Conservation (phyloP, 208 protist species). For the Trypanosoma cruzi region DNA sequence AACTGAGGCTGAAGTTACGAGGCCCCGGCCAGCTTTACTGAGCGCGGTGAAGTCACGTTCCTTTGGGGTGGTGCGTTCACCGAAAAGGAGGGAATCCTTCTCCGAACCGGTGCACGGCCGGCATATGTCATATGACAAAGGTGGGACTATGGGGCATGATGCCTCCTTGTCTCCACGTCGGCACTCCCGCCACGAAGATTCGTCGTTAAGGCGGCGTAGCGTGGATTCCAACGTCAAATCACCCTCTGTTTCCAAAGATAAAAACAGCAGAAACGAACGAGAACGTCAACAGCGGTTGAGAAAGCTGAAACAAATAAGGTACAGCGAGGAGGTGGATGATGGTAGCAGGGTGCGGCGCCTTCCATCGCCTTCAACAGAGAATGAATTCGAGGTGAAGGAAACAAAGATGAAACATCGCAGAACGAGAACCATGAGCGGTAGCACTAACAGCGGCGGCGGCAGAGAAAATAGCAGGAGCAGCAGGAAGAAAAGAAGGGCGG, state of each 20-base stretch:
- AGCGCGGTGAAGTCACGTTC: neutral
- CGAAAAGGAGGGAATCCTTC: no score
- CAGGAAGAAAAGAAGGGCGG: neutral
- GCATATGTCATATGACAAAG: conserved; percentile 5
- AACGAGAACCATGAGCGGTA: neutral
- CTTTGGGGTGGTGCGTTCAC: neutral
- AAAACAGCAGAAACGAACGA: conserved; percentile 4
- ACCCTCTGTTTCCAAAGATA: conserved; percentile 5
- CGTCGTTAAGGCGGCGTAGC: neutral
- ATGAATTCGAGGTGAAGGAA: conserved; percentile 2
- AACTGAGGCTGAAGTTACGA: neutral
- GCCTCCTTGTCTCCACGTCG: neutral
- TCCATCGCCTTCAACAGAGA: neutral
- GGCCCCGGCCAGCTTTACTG: no score
- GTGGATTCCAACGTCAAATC: neutral
- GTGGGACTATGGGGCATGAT: neutral
- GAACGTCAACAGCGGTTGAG: conserved; percentile 36
- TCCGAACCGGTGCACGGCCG: neutral
- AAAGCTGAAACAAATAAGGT: conserved; percentile 31
- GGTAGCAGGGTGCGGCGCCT: conserved; percentile 14
- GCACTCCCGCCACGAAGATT: neutral
- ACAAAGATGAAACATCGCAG: neutral
- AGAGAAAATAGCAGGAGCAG: neutral
- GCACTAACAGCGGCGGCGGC: neutral
- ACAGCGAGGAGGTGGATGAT: conserved; percentile 12